phyloP scores from a whole-genome alignment of 2,329 filamentous ascomycete genomes.

The Capronia coronata region DNA sequence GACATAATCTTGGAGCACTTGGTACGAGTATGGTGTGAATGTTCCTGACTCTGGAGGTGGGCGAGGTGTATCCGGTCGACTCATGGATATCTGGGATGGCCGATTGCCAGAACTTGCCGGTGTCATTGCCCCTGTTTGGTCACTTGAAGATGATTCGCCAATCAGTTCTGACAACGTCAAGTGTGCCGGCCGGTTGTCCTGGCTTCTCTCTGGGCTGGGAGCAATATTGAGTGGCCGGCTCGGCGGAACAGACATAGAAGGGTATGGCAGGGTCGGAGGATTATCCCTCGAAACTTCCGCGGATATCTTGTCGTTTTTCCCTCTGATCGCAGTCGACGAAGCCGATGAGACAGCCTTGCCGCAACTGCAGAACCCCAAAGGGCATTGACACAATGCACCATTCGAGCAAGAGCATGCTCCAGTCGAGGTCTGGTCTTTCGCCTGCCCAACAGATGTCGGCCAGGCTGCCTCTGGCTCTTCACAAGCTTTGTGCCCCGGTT shows the following conservation, averaged over 20 bases:
- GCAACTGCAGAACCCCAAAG: background rate
- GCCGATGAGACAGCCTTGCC: background rate
- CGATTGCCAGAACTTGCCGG: background rate
- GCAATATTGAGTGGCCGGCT: background rate
- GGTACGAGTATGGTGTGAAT: background rate
- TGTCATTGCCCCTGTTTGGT: background rate
- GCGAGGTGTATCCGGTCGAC: conserved; percentile 15
- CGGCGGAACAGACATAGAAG: background rate
- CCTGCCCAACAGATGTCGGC: background rate
- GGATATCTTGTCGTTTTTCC: background rate
- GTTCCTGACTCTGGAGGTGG: conserved; percentile 1
- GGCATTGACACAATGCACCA: background rate
- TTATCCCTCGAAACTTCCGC: background rate
- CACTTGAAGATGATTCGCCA: background rate
- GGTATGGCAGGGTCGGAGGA: background rate
- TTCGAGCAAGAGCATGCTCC: background rate
- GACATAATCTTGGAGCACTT: conserved; percentile 6
- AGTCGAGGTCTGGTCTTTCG: background rate
- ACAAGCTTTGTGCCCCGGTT: too few relatives aligned
- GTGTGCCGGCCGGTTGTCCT: background rate
- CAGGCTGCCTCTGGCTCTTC: too few relatives aligned
- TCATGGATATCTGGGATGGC: background rate
- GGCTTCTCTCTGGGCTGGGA: background rate
- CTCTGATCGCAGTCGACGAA: background rate
- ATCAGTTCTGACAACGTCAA: background rate